Conservation (phyloP, 1,284 basidiomycete genomes). For the Vanrija pseudolonga region DNA sequence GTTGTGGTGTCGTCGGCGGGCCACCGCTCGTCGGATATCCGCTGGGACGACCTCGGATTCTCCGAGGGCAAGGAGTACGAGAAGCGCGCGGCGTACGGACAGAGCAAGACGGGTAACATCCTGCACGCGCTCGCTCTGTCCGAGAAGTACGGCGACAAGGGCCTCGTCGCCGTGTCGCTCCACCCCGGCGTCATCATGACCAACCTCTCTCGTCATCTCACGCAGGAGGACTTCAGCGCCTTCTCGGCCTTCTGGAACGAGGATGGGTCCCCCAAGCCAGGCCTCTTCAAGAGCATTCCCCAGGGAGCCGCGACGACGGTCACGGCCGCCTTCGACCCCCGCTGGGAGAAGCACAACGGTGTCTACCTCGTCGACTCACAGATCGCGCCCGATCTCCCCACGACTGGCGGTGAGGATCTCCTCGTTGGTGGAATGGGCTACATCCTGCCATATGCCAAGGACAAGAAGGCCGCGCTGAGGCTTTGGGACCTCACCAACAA, state of each 20-base stretch:
- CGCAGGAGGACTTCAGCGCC: conserved; percentile 1
- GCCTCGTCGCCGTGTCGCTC: conserved; percentile 11
- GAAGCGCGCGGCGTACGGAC: conserved; percentile 14
- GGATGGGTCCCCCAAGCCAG: conserved; percentile 1
- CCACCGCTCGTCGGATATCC: conserved; percentile 7
- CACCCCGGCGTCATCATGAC: conserved; percentile 8
- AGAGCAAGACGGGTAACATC: conserved; percentile 18
- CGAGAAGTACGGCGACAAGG: conserved; percentile 9
- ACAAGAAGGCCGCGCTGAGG: background rate
- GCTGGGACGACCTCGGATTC: conserved; percentile 16
- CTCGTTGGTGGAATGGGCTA: background rate
- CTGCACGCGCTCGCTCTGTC: conserved; percentile 11
- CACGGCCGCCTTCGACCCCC: conserved; percentile 9
- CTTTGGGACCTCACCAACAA: conserved; percentile 6
- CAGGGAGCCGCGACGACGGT: conserved; percentile 11
- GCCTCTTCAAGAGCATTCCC: conserved; percentile 3
- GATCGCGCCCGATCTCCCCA: background rate
- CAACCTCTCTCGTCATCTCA: conserved; percentile 5
- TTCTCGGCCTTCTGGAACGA: background rate
- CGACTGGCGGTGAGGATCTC: background rate
- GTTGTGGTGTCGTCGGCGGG: conserved; percentile 13
- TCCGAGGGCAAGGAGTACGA: conserved; percentile 6
- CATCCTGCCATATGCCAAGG: background rate
- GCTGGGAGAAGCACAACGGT: conserved; percentile 1
- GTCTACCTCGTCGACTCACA: conserved; percentile 8